A percentile compares a stretch with the other conserved stretches of the same genome.
Evolutionary conservation across 352 stramenopile genomes (phyloP).

Genomic region (Phytophthora fragariaefolia): DNA sequence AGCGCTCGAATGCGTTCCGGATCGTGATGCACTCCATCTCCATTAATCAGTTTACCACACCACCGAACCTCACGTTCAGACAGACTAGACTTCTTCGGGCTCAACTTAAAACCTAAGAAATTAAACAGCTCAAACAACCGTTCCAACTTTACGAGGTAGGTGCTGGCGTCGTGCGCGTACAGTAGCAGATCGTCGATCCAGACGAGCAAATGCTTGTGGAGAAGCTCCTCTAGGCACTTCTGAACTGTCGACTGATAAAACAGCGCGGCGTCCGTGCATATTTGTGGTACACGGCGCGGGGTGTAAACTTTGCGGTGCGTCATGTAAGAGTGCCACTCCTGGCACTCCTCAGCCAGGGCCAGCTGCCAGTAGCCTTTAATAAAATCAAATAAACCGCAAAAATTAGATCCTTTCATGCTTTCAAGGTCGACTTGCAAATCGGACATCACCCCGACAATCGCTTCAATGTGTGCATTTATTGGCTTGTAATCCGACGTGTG

Average conservation of each 20-base stretch:
- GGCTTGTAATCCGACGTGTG: slow-evolving; percentile 33
- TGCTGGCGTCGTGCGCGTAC: slow-evolving; percentile 18
- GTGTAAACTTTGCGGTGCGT: slow-evolving; percentile 20
- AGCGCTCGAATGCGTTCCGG: too few relatives aligned
- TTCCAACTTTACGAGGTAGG: slow-evolving; percentile 26
- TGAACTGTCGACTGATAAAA: slow-evolving; percentile 9
- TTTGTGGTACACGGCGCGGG: neutral
- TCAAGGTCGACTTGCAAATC: slow-evolving; percentile 17
- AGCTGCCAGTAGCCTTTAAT: slow-evolving; percentile 13
- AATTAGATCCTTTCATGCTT: neutral
- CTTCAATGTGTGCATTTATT: slow-evolving; percentile 16
- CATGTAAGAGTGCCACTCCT: too few relatives aligned
- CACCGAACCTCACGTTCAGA: too few relatives aligned
- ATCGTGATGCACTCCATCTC: too few relatives aligned
- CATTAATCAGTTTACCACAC: too few relatives aligned
- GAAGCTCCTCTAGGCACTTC: slow-evolving; percentile 1
- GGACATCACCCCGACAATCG: slow-evolving; percentile 32
- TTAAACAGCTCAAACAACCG: slow-evolving; percentile 27
- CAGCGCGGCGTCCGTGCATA: slow-evolving; percentile 1
- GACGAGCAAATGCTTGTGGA: slow-evolving; percentile 23
- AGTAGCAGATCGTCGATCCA: slow-evolving; percentile 40
- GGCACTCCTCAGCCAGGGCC: slow-evolving; percentile 3
- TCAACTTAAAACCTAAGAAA: slow-evolving; percentile 33
- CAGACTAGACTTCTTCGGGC: slow-evolving; percentile 24
- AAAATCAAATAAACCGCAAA: slow-evolving; percentile 22